These are phyloP conservation scores for Ogataea neopini DNA, from an alignment of 805 yeast genomes.

Conservation along the genomic window DNA sequence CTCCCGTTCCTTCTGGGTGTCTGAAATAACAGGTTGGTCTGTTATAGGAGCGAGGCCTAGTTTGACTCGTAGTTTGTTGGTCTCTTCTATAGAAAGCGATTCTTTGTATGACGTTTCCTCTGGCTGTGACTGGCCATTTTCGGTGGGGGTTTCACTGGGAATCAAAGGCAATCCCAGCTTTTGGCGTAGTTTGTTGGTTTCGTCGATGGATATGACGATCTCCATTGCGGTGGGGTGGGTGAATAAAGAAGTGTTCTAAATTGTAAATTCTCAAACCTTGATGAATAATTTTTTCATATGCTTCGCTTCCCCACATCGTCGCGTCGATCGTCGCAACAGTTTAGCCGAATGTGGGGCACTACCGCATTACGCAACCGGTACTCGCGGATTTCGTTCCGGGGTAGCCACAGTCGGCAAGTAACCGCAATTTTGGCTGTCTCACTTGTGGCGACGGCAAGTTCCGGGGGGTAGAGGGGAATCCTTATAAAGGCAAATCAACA, in stretches of 20 bases:
- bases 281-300: neutral
- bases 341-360: neutral
- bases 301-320: slow-evolving; percentile 5
- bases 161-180: slow-evolving; percentile 23
- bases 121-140: neutral
- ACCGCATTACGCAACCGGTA: slow-evolving; percentile 3
- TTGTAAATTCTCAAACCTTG: no score
- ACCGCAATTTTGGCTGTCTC: slow-evolving; percentile 1
- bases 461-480: neutral
- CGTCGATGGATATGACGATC: slow-evolving; percentile 21
- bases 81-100: slow-evolving; percentile 44
- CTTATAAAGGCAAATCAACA: neutral
- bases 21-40: slow-evolving; percentile 37
- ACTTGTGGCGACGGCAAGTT: neutral
- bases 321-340: slow-evolving; percentile 2
- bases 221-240: slow-evolving; percentile 12
- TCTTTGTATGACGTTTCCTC: neutral
- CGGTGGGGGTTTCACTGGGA: slow-evolving; percentile 1
- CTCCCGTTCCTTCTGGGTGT: slow-evolving; percentile 26
- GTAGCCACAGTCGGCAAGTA: slow-evolving; percentile 5
- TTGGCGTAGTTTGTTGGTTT: slow-evolving; percentile 25
- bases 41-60: slow-evolving; percentile 49
- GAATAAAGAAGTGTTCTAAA: no score
- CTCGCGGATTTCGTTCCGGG: slow-evolving; percentile 2
- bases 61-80: slow-evolving; percentile 45